Evolutionary conservation across 2,329 filamentous ascomycete species (phyloP), one percentile per base, ranked within the genome.

Genomic region (Pseudocercospora fuligena): DNA sequence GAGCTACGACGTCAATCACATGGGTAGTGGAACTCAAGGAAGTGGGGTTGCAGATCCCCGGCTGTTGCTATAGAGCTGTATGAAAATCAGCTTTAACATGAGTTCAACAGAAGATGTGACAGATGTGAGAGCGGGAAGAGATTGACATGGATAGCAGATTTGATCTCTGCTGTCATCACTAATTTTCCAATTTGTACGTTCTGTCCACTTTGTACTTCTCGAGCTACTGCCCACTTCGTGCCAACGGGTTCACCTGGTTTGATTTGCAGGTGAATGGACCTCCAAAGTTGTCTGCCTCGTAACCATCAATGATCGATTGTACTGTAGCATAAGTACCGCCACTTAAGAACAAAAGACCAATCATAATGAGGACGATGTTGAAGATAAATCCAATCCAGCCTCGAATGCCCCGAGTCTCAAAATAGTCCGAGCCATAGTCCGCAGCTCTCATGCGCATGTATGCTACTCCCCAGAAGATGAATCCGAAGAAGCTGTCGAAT

Each of bases 401-500:
- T 47, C 78, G 80, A 36, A 89, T 73, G 57, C 86, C 87, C 36
- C 86, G 82, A 1, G 80, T 81, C 69, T 82, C 85, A 60, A 86
- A 83, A 33, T 86, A 83, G 0, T 82, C 80, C 2, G 84, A 76
- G 6, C 85, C 83, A 40, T 87, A 84, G 69, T 92, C 90, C 1
- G 86, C 90, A 21, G 81, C 82, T 57, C 91, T 85, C 90, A 94
- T 92, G 64, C 90, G 87, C 75, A 93, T 86, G 76, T 92, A 94
- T 0, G 91, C 92, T 1, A 92, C 86, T 12, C 90, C 92, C 92
- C 92, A 97, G 83, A 97, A 97, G 76, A 97, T 97, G 83, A 97
- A 97, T 25, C 94, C 94, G 74, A 94, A 94, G 85, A 93, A 94
- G 62, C 91, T 94, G 80, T 97, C 93, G 76, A 97, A 97, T 1